Conservation (phyloP, 1,284 basidiomycete genomes). For the Pulveroboletus sp. region DNA sequence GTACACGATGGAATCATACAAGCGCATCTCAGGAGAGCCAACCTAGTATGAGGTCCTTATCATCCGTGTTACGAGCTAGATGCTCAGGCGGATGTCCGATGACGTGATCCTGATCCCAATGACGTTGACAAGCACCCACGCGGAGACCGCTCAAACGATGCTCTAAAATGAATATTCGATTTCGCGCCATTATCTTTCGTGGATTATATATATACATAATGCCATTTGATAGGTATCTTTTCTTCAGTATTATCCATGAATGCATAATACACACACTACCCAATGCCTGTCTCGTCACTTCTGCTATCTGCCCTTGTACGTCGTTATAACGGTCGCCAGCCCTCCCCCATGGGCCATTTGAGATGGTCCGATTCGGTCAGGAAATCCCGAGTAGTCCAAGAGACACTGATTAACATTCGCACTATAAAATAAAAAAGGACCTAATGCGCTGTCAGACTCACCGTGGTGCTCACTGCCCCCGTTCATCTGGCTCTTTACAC, state of each 20-base stretch:
- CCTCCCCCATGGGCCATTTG: slow-evolving; percentile 61
- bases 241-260: background rate
- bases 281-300: slow-evolving; percentile 3
- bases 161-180: background rate
- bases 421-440: too few species aligned
- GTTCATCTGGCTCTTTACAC: too few species aligned
- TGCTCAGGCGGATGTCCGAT: background rate
- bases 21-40: slow-evolving; percentile 46
- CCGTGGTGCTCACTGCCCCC: too few species aligned
- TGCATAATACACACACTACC: slow-evolving; percentile 25
- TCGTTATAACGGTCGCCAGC: slow-evolving; percentile 47
- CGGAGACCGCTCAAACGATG: background rate
- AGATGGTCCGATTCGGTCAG: slow-evolving; percentile 46
- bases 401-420: too few species aligned
- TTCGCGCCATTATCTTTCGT: slow-evolving; percentile 12
- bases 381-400: background rate
- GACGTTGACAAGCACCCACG: background rate
- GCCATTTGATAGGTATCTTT: slow-evolving; percentile 21
- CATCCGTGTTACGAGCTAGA: background rate
- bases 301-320: background rate
- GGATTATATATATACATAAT: slow-evolving; percentile 13
- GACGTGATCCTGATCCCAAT: background rate
- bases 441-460: too few species aligned
- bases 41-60: slow-evolving; percentile 34
- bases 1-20: slow-evolving; percentile 58